phyloP scores from a whole-genome alignment of 768 basidiomycete species.

The Naematelia aurantialba region DNA sequence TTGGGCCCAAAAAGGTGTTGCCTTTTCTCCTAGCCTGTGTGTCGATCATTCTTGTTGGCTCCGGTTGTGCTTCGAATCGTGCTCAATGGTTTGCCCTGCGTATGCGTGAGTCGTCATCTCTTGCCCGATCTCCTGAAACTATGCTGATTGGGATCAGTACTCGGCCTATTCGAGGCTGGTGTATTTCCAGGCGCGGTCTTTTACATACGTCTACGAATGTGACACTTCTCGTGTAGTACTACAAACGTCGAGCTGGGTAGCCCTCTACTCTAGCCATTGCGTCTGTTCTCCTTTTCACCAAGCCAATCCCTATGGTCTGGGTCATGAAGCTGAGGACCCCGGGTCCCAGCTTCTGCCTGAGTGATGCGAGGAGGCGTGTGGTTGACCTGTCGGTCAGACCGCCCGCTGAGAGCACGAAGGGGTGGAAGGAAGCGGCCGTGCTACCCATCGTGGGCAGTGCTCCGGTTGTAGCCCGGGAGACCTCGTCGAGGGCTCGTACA shows the following conservation, averaged over 20 bases:
- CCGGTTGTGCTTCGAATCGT: conserved; percentile 18
- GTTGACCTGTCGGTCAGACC: neutral
- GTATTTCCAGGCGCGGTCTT: conserved; percentile 25
- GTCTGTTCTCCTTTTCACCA: neutral
- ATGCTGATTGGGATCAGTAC: conserved; percentile 9
- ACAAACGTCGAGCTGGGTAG: too few species aligned
- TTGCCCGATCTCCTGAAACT: too few species aligned
- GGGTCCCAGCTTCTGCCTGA: neutral
- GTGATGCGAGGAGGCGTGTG: neutral
- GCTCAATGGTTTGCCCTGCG: conserved; percentile 30
- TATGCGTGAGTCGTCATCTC: conserved; percentile 9
- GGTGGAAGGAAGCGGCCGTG: conserved; percentile 1
- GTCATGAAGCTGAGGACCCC: neutral
- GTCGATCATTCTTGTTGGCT: conserved; percentile 20
- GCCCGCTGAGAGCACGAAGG: neutral
- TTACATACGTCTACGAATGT: too few species aligned
- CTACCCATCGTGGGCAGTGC: neutral
- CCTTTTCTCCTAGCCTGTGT: conserved; percentile 16
- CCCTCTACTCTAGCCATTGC: conserved; percentile 1
- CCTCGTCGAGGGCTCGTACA: neutral
- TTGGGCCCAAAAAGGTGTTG: conserved; percentile 30
- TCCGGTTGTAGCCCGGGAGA: neutral
- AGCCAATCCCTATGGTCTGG: neutral
- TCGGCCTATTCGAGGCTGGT: conserved; percentile 30
- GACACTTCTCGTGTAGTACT: too few species aligned